phyloP scores from a whole-genome alignment of 1,284 basidiomycete genomes.

The Coriolopsis trogii region DNA sequence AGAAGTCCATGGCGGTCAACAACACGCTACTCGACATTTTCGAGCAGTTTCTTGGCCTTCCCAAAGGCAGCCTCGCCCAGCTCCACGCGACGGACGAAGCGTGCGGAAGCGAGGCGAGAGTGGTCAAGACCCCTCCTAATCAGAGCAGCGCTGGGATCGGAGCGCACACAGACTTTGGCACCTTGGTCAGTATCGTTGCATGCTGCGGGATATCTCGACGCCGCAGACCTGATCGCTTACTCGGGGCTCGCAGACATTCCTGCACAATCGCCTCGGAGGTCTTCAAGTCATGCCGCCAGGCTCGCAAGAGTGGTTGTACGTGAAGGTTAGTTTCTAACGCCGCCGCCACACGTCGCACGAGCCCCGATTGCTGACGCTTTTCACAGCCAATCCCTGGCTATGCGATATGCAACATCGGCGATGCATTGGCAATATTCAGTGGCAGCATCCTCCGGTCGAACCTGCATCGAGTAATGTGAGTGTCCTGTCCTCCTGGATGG shows the following conservation, averaged over 20 bases:
- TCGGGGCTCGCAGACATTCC: constrained; percentile 25
- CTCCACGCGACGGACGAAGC: constrained; percentile 50
- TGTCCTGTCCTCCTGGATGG: neutral
- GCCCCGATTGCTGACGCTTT: constrained; percentile 1
- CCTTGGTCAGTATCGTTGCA: constrained; percentile 38
- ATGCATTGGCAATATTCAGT: constrained; percentile 41
- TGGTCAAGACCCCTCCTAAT: constrained; percentile 53
- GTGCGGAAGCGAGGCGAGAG: constrained; percentile 63
- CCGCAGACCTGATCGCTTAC: neutral
- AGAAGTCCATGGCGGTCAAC: constrained; percentile 59
- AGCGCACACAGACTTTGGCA: constrained; percentile 46
- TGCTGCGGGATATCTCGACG: neutral
- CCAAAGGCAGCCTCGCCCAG: constrained; percentile 47
- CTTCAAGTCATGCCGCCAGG: constrained; percentile 43
- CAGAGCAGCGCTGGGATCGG: constrained; percentile 36
- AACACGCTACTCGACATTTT: constrained; percentile 56
- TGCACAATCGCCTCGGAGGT: constrained; percentile 46
- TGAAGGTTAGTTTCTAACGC: constrained; percentile 33
- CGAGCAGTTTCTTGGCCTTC: constrained; percentile 58
- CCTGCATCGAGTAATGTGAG: constrained; percentile 40
- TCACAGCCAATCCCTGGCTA: constrained; percentile 38
- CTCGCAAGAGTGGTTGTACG: constrained; percentile 43
- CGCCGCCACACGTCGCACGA: constrained; percentile 5
- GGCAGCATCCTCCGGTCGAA: constrained; percentile 42
- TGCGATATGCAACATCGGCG: constrained; percentile 43